Evolutionary conservation across 164 flowering plant genomes (phyloP), one percentile per base, ranked within the genome.

Genomic region (Stephania japonica): DNA sequence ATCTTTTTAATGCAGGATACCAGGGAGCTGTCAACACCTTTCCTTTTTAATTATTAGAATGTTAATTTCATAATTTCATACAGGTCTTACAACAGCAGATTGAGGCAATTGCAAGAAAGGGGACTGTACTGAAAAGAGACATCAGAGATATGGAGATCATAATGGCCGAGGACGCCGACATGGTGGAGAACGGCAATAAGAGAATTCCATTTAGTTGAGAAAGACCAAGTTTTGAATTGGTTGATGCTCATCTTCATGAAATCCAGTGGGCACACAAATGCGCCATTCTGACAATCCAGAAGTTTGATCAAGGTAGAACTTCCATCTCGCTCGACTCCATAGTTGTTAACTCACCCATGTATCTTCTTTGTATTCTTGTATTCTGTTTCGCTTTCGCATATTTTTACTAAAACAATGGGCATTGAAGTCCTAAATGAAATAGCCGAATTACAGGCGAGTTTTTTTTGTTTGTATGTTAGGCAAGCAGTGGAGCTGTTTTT

Each of bases 41-140:
- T n/a, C n/a, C n/a, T n/a, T n/a, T n/a, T n/a, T n/a, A n/a, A n/a
- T n/a, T n/a, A n/a, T n/a, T n/a, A n/a, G n/a, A n/a, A n/a, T n/a
- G n/a, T n/a, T n/a, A n/a, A n/a, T n/a, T n/a, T n/a, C n/a, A n/a
- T n/a, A n/a, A n/a, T 71, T 50, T 62, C 26, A 9, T 6, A 43
- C 85, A 94, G 99, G 98, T 95, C 7, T 81, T 93, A 70, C 99
- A 93, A 72, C 94, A 89, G 86, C 99, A 93, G 79, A 96, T 97
- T 1, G 97, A 88, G 73, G 98, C 97, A 70, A 87, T 96, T 68
- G 92, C 90, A 32, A 85, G 97, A 79, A 89, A 91, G 69, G 99
- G 91, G 59, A 93, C 76, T 83, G 97, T 96, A 49, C 76, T 96
- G 86, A 96, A 93, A 79, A 81, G 95, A 76, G 99, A 93, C 77